Base-by-base conservation (phyloP, 1,284 basidiomycete species). In the Lentinus polychrous region DNA sequence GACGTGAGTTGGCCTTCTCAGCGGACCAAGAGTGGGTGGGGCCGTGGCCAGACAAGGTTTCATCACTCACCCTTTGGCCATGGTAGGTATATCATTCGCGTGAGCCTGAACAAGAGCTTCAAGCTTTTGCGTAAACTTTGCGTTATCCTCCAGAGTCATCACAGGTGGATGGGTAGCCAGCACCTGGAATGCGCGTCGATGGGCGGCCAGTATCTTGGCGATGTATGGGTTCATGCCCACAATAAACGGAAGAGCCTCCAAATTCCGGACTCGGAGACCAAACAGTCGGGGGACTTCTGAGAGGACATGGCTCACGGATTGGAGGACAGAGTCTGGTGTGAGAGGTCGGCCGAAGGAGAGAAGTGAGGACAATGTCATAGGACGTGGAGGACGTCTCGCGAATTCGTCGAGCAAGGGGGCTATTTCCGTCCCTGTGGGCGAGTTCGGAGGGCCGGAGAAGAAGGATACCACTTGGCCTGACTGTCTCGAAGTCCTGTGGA, bases 211-310 rank as follows among this genome's bases (percentile, higher is more conserved):
- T 6, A 83, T 84, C 49, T 77, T 80, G 7, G 85, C 77, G 27
- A 95, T 79, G 66, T 88, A 91, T 3, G 92, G 92, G 62, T 95
- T 94, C 51, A 87, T 90, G 14, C 89, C 91, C 34, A 94, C 91
- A 45, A 95, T 93, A 66, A 86, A 91, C 1, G 87, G 87, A 14
- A 91, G 72, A 1, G 72, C 68, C 60, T 90, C 86, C 45, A 91
- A 69, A 20, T 80, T 80, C 34, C 76, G 75, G 32, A 86, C 82
- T 17, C 87, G 80, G 53, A 75, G 78, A 1, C 84, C 85, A 33
- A 91, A 74, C 44, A 86, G 72, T 24, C 82, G 74, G 15, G 87
- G 88, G 18, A 91, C 80, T 61, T 91, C 87, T 6, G 78, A 72
- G 11, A 86, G 72, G 0, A 79, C 80, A 65, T 85, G 86, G 2